phyloP scores from a whole-genome alignment of 768 basidiomycete species.

The Mycena vulgaris region DNA sequence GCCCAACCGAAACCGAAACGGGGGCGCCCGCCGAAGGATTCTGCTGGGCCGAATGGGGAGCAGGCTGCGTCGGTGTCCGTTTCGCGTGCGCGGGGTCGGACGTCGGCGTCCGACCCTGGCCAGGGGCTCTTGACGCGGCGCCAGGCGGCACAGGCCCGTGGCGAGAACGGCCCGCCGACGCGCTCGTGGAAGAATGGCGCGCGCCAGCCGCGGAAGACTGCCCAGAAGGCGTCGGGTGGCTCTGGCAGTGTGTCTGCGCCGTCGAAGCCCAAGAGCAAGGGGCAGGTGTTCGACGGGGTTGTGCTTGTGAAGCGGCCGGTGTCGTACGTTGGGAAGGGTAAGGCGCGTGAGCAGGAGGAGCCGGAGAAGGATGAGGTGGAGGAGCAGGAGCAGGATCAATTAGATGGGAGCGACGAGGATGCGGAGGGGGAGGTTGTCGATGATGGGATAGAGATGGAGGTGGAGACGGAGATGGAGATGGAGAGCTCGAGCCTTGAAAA shows the following conservation, averaged over 20 bases:
- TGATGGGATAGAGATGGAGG: slow-evolving; percentile 6
- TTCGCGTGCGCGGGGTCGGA: background rate
- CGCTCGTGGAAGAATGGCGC: slow-evolving; percentile 15
- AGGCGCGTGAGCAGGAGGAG: background rate
- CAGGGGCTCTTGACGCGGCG: slow-evolving; percentile 24
- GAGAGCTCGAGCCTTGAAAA: slow-evolving; percentile 29
- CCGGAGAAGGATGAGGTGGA: background rate
- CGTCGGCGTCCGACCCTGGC: background rate
- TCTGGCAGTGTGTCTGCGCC: slow-evolving; percentile 6
- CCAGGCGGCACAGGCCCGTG: slow-evolving; percentile 20
- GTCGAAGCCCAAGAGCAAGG: slow-evolving; percentile 26
- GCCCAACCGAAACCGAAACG: slow-evolving; percentile 15
- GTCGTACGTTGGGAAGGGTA: slow-evolving; percentile 25
- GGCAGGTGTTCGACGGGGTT: slow-evolving; percentile 31
- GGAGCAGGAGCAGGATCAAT: background rate
- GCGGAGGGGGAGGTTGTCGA: slow-evolving; percentile 31
- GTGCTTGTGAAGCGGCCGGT: slow-evolving; percentile 22
- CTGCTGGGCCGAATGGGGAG: background rate
- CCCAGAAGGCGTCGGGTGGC: background rate
- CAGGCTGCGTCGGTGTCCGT: background rate
- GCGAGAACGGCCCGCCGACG: slow-evolving; percentile 8
- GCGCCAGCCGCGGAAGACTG: slow-evolving; percentile 5
- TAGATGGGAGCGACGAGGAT: slow-evolving; percentile 25
- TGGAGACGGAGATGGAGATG: slow-evolving; percentile 12
- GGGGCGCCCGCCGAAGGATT: slow-evolving; percentile 4